phyloP scores from a whole-genome alignment of 2,329 filamentous ascomycete genomes.

The Seiridium unicorne region DNA sequence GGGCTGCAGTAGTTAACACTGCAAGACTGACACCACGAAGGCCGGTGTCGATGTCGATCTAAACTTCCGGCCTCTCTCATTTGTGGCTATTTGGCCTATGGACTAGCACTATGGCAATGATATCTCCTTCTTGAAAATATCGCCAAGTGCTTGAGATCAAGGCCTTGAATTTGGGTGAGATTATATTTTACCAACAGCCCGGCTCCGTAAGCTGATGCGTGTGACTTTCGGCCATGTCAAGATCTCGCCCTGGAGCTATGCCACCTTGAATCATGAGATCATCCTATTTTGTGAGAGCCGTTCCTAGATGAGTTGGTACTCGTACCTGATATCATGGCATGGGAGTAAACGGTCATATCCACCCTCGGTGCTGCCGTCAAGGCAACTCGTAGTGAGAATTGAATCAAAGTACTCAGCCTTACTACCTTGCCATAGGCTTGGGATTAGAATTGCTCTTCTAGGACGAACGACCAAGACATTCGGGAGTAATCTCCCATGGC shows the following conservation, averaged over 20 bases:
- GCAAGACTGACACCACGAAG: slow-evolving; percentile 4
- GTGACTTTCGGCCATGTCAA: not conserved
- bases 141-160: not conserved
- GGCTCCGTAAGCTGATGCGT: slow-evolving; percentile 7
- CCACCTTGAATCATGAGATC: not conserved
- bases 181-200: slow-evolving; percentile 6
- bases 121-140: slow-evolving; percentile 3
- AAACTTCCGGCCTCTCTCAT: slow-evolving; percentile 3
- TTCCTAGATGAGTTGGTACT: not conserved
- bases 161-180: not conserved
- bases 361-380: not conserved
- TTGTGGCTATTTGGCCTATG: not conserved
- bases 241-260: slow-evolving; percentile 1
- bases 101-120: not conserved
- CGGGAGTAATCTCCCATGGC: too few relatives aligned
- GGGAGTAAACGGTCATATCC: not conserved
- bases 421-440: not conserved
- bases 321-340: too few relatives aligned
- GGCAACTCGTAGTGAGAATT: not conserved
- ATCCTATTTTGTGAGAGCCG: slow-evolving; percentile 1
- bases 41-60: slow-evolving; percentile 5
- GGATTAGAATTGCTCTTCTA: too few relatives aligned
- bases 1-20: slow-evolving; percentile 1
- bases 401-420: slow-evolving; percentile 8
- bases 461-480: too few relatives aligned